Evolutionary conservation across 2,329 filamentous ascomycete species (phyloP).

Genomic region (Pyrenochaeta sp.): DNA sequence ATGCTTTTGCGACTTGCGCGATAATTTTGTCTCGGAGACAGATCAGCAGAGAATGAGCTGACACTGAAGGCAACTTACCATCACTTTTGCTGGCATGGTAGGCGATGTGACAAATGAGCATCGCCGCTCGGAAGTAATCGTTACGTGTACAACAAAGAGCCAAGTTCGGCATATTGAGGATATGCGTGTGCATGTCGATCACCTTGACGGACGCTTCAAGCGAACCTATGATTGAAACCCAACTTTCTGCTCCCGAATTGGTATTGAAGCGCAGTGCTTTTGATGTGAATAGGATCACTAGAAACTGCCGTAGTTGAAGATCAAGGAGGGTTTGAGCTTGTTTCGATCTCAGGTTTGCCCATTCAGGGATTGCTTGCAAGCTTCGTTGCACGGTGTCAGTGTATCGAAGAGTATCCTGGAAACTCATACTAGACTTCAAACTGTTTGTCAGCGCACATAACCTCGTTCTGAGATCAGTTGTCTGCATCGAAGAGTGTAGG

Average conservation of each 20-base stretch:
- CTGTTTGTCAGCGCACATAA: slow-evolving; percentile 20
- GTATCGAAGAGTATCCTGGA: slow-evolving; percentile 16
- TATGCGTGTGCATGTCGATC: slow-evolving; percentile 20
- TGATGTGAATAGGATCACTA: slow-evolving; percentile 32
- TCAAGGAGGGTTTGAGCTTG: slow-evolving; percentile 30
- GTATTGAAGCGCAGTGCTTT: slow-evolving; percentile 3
- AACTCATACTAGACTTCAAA: slow-evolving; percentile 8
- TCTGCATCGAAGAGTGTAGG: slow-evolving; percentile 16
- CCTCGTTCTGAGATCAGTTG: slow-evolving; percentile 11
- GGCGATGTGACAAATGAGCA: slow-evolving; percentile 29
- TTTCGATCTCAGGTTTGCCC: slow-evolving; percentile 12
- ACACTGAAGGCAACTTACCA: slow-evolving; percentile 2
- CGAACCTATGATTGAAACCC: slow-evolving; percentile 16
- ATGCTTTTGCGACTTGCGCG: slow-evolving; percentile 11
- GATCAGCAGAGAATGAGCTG: slow-evolving; percentile 10
- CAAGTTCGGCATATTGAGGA: slow-evolving; percentile 19
- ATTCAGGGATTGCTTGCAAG: slow-evolving; percentile 13
- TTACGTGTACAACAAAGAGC: slow-evolving; percentile 25
- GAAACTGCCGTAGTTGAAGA: slow-evolving; percentile 37
- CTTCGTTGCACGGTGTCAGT: not conserved
- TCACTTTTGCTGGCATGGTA: slow-evolving; percentile 16
- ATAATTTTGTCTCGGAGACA: slow-evolving; percentile 14
- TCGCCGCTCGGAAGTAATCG: slow-evolving; percentile 28
- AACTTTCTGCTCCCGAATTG: not conserved
- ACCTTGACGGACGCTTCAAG: slow-evolving; percentile 17